These are phyloP conservation scores for Trichoderma orchidacearum DNA, from an alignment of 495 filamentous ascomycete species.

Conservation along the genomic window DNA sequence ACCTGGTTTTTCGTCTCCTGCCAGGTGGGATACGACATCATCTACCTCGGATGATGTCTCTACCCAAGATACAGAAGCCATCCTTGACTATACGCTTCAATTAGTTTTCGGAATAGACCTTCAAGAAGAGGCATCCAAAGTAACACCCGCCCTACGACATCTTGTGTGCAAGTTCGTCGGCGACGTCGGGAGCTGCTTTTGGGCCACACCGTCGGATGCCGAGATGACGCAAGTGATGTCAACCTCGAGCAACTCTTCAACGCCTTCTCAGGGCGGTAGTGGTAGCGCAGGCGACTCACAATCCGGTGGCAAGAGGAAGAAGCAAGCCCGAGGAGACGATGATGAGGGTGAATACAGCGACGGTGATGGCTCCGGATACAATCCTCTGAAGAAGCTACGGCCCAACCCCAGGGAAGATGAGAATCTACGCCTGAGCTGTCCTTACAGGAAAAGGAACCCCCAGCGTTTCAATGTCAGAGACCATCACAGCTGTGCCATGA, in stretches of 20 bases:
- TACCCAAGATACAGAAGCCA: background rate
- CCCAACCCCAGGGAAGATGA: conserved; percentile 3
- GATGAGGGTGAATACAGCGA: background rate
- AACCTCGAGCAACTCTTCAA: background rate
- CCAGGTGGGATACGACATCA: background rate
- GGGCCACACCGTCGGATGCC: background rate
- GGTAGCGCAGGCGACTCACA: background rate
- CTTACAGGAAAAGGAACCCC: conserved; percentile 12
- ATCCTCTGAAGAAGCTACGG: background rate
- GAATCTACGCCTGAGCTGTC: conserved; percentile 7
- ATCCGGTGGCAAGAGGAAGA: conserved; percentile 2
- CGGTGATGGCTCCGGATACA: background rate
- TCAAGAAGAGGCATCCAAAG: background rate
- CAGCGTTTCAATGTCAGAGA: conserved; percentile 11
- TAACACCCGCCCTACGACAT: background rate
- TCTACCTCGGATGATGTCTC: conserved; percentile 1
- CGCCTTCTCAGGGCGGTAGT: background rate
- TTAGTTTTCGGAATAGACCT: conserved; percentile 1
- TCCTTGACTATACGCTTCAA: conserved; percentile 2
- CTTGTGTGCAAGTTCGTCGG: background rate
- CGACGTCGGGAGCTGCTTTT: background rate
- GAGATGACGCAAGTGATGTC: conserved; percentile 1
- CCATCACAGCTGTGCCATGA: conserved; percentile 10
- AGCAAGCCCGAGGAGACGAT: background rate
- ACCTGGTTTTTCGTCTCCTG: background rate